phyloP scores from a whole-genome alignment of 169 alveolate genomes.

The Eimeria maxima region DNA sequence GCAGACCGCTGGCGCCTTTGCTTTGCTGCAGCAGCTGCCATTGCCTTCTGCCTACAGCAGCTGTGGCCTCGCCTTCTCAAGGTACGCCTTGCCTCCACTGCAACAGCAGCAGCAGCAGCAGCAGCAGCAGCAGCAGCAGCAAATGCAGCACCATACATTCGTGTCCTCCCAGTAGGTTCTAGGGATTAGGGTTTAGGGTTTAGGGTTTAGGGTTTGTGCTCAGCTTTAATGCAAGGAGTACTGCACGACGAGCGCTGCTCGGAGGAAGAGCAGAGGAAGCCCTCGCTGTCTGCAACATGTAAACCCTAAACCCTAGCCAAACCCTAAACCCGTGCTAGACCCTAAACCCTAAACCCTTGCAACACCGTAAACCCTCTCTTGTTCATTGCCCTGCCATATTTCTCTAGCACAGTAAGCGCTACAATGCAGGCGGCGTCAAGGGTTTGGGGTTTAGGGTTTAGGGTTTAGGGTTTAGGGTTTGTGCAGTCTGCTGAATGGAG shows the following conservation, averaged over 20 bases:
- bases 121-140: conserved; percentile 24
- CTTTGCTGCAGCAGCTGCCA: conserved; percentile 35
- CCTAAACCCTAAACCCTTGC: not conserved
- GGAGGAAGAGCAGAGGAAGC: conserved; percentile 23
- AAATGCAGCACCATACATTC: not conserved
- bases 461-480: conserved; percentile 18
- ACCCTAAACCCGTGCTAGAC: not conserved
- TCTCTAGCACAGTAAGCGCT: not conserved
- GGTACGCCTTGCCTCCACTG: not conserved
- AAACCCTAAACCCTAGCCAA: not conserved
- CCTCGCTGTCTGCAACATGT: not conserved
- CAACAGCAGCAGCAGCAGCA: not conserved
- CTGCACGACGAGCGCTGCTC: not conserved
- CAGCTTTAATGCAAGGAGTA: conserved; percentile 14
- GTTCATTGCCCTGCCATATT: not conserved
- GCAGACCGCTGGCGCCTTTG: not conserved
- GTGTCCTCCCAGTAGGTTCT: not conserved
- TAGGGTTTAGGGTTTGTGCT: not conserved
- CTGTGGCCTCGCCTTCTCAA: conserved; percentile 9
- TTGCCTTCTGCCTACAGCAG: not conserved
- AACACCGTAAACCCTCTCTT: not conserved
- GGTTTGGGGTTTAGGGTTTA: conserved; percentile 39
- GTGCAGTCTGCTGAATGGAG: conserved; percentile 38
- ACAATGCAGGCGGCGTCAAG: not conserved
- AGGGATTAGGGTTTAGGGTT: conserved; percentile 8